Evolutionary conservation across 2,329 filamentous ascomycete species (phyloP), one percentile per base, ranked within the genome.

Genomic region (Ophiostoma quercus): DNA sequence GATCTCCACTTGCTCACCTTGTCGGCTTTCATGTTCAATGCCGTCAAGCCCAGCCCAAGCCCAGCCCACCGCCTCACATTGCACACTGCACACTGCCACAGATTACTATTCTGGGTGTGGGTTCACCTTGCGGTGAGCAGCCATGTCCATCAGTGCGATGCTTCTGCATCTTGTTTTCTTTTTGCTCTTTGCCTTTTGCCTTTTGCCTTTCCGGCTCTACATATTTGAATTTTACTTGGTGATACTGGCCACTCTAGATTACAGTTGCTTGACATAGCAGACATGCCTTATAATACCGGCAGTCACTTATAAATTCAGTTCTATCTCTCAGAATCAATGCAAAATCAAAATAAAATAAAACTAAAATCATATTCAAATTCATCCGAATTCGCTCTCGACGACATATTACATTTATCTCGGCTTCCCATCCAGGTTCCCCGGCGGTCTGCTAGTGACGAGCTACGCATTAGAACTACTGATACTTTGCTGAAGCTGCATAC

Each of bases 101-200:
- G 25, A 34, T 34, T 8, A 34, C 34, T 34, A 34, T 34, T 34
- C 39, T 8, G 39, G 11, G 39, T 32, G 57, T 62, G 57, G 57
- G 57, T 62, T 62, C 57, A 62, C 57, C 57, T 62, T 62, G 57
- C 57, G 57, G 57, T 62, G 57, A 62, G 57, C 57, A 57, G 51
- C 22, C 19, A 47, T 47, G 43, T n/a, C 39, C 39, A 41, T 41
- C 16, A n/a, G 43, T 47, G 16, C 43, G 43, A 47, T 47, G 51
- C 51, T 3, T 57, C 22, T 3, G 6, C 11, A 11, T 57, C 25
- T 25, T 54, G 7, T 54, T 8, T 54, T 19, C 47, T 54, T 54
- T 54, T 54, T 54, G 25, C 25, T 29, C 25, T 29, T 29, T 29
- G 25, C 2, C 25, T 29, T 29, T n/a, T n/a, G n/a, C n/a, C n/a